Evolutionary conservation across 805 yeast species (phyloP), one percentile per base, ranked within the genome.

Genomic region (Sugiyamaella qingdaonensis): DNA sequence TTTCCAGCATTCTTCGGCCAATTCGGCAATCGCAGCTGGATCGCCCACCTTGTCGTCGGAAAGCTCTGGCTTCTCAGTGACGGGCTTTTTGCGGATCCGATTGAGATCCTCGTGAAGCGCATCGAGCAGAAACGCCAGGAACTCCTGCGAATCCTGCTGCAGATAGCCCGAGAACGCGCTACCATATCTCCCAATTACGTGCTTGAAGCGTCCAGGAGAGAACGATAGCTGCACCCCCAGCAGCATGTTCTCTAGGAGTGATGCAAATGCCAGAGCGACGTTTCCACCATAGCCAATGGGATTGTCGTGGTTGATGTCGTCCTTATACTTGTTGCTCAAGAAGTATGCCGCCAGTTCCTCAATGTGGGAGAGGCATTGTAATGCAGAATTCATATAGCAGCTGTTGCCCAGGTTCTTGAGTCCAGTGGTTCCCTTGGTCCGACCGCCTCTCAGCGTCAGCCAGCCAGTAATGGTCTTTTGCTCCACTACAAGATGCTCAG

Each of bases 81-180:
- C 85, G 0, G 98, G 98, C 65, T 94, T 94, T 35, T 86, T 72
- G 8, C 79, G 65, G 29, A 92, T 84, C 52, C 97, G 75, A 64
- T 94, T 94, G 58, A 92, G 74, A 69, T 92, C 98, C 68, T 92
- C 97, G 65, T 92, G 97, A 35, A 92, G 72, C 1, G 94, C 90
- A 68, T 92, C 97, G 27, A 92, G 73, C 32, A 92, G 68, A 75
- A 87, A 92, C 31, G 95, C 91, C 48, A 90, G 76, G 64, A 92
- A 86, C 65, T 92, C 98, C 66, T 91, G 97, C 1, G 96, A 87
- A 65, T 92, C 98, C 64, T 92, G 97, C 66, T 92, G 97, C 54
- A 80, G 82, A 60, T 83, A 85, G 2, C 88, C 95, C 0, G 84
- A 79, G 71, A 90, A 92, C 76, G 85, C 78, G 1, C 85, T 78